Evolutionary conservation across 2,329 filamentous ascomycete species (phyloP), one percentile per base, ranked within the genome.

Genomic region (Esteya vermicola): DNA sequence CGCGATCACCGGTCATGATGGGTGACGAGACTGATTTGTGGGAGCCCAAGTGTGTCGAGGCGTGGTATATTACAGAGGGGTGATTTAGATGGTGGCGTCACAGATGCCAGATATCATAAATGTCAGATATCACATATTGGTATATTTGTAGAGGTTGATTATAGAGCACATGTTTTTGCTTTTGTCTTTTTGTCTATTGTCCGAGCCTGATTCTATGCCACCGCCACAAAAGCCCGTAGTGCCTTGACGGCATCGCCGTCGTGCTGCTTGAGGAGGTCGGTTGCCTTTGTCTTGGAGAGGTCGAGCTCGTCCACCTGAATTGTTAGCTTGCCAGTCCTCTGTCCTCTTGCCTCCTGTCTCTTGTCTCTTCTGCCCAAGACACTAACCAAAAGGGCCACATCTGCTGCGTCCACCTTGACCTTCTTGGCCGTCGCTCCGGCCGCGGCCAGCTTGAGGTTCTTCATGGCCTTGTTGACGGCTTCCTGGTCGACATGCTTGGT

Each of bases 371-470:
- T 14, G 12, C 7, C 10, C 27, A 10, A 4, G 9, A 6, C 2
- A 37, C 74, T 48, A 54, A 83, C 79, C 56, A 89, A 54, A 37
- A 89, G 58, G 5, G 68, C 58, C 6, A 89, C 79, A 56, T 89
- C 81, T 3, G 70, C 75, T 6, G 72, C 60, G 45, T 86, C 81
- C 34, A 89, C 74, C 64, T 88, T 89, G 52, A 86, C 70, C 53
- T 70, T 72, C 60, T 72, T 77, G 9, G 56, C 50, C 40, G 61
- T 58, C 51, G 46, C 31, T 9, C n/a, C 28, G 14, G 22, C 23
- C 7, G 30, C 38, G 56, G 57, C 51, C 33, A 59, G 57, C 30
- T 59, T 60, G 27, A 85, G 62, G 33, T 68, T 69, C 63, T 78
- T 74, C 69, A 85, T 81, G 21, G 81, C 82, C 54, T 82, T 77